phyloP scores from a whole-genome alignment of 2,329 filamentous ascomycete species.

The Cladosporium colombiae region DNA sequence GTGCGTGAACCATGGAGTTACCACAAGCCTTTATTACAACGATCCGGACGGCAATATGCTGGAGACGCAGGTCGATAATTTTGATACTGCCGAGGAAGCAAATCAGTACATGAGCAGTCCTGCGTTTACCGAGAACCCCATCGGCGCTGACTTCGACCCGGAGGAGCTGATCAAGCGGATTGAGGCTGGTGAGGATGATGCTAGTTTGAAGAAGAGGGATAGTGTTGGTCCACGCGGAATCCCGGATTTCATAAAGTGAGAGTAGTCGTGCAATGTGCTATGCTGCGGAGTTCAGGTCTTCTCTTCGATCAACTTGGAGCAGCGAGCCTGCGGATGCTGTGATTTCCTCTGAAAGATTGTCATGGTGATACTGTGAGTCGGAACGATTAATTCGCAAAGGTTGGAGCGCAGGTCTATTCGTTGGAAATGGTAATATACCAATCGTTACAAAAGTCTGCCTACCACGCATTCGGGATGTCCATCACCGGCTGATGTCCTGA shows the following conservation, averaged over 20 bases:
- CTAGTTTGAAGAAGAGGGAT: conserved; percentile 20
- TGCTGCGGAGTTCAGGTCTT: neutral
- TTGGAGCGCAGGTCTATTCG: neutral
- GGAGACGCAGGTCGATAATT: conserved; percentile 30
- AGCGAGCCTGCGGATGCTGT: neutral
- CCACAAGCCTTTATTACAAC: conserved; percentile 29
- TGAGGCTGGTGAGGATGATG: conserved; percentile 30
- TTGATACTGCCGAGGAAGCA: conserved; percentile 36
- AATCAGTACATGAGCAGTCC: conserved; percentile 43
- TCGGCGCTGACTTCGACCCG: conserved; percentile 49
- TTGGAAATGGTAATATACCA: neutral
- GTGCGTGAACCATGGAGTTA: conserved; percentile 32
- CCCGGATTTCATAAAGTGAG: conserved; percentile 5
- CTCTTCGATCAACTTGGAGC: neutral
- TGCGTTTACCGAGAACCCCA: conserved; percentile 45
- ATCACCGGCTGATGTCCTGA: conserved; percentile 23
- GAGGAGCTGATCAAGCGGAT: conserved; percentile 44
- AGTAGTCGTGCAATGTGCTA: neutral
- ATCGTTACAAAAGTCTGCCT: neutral
- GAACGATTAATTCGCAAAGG: neutral
- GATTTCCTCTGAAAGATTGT: neutral
- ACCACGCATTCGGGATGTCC: conserved; percentile 20
- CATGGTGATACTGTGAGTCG: neutral
- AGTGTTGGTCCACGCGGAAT: conserved; percentile 10
- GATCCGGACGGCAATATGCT: conserved; percentile 31